Evolutionary conservation across 179 eudicot species (phyloP).

Genomic region (Kewa caespitosa): DNA sequence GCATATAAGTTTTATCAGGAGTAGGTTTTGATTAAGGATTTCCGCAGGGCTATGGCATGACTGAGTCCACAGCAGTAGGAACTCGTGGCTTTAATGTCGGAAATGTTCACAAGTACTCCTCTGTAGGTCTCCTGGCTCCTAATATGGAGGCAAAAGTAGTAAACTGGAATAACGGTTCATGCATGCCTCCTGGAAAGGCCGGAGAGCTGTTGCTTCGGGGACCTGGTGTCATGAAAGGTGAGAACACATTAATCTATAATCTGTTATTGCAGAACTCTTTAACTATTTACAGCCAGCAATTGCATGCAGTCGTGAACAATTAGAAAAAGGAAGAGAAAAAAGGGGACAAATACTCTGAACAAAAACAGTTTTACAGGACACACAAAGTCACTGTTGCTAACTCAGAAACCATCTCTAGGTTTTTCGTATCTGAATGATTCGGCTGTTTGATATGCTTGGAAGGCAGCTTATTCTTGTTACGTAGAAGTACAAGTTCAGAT

Average conservation of each 20-base stretch:
- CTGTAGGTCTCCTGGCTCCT: slow-evolving; percentile 83
- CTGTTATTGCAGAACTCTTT: background rate
- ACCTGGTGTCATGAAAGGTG: slow-evolving; percentile 84
- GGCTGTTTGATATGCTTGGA: background rate
- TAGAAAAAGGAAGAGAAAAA: background rate
- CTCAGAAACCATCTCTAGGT: too few species aligned
- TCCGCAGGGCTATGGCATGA: slow-evolving; percentile 95
- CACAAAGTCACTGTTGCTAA: slow-evolving; percentile 5
- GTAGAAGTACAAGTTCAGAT: background rate
- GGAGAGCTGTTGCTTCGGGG: slow-evolving; percentile 86
- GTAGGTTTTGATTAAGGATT: background rate
- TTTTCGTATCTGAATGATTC: background rate
- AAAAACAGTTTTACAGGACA: background rate
- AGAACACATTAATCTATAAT: background rate
- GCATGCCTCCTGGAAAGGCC: slow-evolving; percentile 63
- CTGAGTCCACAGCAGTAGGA: slow-evolving; percentile 86
- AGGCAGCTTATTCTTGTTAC: background rate
- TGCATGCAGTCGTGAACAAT: too few species aligned
- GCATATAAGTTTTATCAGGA: background rate
- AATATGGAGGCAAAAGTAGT: slow-evolving; percentile 84
- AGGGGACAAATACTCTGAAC: background rate
- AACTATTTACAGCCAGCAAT: background rate
- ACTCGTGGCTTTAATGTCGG: slow-evolving; percentile 71
- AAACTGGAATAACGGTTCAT: slow-evolving; percentile 56
- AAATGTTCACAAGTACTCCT: slow-evolving; percentile 43